Evolutionary conservation across 176 grass and related monocot genomes (phyloP).

Genomic region (Urochloa ruziziensis): DNA sequence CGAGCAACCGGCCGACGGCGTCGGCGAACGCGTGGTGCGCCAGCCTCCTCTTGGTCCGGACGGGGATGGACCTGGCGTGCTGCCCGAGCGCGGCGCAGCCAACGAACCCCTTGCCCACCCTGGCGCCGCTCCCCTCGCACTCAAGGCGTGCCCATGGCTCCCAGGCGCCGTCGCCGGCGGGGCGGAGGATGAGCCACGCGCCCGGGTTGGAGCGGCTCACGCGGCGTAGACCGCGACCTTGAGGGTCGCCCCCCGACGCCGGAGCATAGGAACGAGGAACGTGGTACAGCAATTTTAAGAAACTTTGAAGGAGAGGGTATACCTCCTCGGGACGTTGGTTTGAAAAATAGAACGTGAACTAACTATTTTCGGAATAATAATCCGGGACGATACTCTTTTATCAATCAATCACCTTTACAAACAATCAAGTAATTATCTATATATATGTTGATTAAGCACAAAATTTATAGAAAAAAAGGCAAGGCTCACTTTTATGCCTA

Average conservation of each 20-base stretch:
- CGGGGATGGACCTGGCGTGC: constrained; percentile 52
- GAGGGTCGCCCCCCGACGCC: constrained; percentile 23
- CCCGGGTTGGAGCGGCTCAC: constrained; percentile 90
- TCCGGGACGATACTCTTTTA: no score
- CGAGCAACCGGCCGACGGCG: constrained; percentile 40
- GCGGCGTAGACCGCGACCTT: constrained; percentile 82
- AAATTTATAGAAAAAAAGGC: no score
- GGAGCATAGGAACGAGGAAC: constrained; percentile 67
- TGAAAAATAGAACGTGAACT: no score
- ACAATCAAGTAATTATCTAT: no score
- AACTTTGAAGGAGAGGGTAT: no score
- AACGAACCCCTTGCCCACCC: constrained; percentile 49
- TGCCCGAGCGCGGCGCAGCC: constrained; percentile 68
- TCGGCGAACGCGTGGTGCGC: constrained; percentile 62
- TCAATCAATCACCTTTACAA: no score
- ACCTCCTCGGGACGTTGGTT: no score
- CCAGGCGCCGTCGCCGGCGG: constrained; percentile 72
- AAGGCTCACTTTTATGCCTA: no score
- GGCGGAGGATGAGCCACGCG: constrained; percentile 92
- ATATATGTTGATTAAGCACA: no score
- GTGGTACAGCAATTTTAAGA: no score
- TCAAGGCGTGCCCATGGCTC: constrained; percentile 82
- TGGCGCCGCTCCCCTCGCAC: constrained; percentile 50
- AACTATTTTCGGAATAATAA: no score
- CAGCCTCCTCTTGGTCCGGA: constrained; percentile 37